These are phyloP conservation scores for Pseudogymnoascus sp. DNA, from an alignment of 2,329 filamentous ascomycete genomes.

Conservation along the genomic window DNA sequence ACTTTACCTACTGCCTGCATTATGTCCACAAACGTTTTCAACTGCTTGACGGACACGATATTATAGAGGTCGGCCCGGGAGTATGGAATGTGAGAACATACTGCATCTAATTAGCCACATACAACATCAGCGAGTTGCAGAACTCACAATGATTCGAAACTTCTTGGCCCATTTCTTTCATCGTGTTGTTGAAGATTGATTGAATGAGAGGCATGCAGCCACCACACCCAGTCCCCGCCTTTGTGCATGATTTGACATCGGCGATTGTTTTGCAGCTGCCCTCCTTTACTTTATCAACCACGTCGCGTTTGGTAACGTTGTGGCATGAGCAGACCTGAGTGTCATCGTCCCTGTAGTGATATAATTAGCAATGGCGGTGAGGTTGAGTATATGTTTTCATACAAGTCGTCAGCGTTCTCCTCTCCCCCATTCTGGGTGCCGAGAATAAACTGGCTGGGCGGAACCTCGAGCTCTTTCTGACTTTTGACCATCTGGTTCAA, in stretches of 20 bases:
- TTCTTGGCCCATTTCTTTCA: conserved; percentile 78
- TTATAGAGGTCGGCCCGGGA: conserved; percentile 86
- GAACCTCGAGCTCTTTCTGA: conserved; percentile 70
- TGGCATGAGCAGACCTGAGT: conserved; percentile 90
- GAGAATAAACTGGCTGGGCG: conserved; percentile 77
- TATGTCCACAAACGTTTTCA: conserved; percentile 66
- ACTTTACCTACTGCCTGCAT: conserved; percentile 75
- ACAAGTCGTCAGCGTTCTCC: conserved; percentile 62
- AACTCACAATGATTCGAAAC: conserved; percentile 64
- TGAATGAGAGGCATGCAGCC: conserved; percentile 86
- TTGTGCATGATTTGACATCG: conserved; percentile 83
- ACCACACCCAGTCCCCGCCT: conserved; percentile 84
- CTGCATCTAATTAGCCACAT: neutral
- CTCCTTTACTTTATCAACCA: conserved; percentile 65
- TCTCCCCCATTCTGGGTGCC: conserved; percentile 69
- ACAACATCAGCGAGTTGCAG: conserved; percentile 25
- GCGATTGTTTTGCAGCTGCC: conserved; percentile 75
- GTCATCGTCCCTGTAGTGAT: conserved; percentile 52
- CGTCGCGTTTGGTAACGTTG: conserved; percentile 81
- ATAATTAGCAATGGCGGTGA: neutral
- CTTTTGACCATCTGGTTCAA: conserved; percentile 81
- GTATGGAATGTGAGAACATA: conserved; percentile 79
- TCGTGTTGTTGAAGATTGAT: conserved; percentile 83
- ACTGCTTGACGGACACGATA: conserved; percentile 74
- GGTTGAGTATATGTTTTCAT: neutral